Evolutionary conservation across 78 protist species (phyloP).

Genomic region (Polysphondylium violaceum): DNA sequence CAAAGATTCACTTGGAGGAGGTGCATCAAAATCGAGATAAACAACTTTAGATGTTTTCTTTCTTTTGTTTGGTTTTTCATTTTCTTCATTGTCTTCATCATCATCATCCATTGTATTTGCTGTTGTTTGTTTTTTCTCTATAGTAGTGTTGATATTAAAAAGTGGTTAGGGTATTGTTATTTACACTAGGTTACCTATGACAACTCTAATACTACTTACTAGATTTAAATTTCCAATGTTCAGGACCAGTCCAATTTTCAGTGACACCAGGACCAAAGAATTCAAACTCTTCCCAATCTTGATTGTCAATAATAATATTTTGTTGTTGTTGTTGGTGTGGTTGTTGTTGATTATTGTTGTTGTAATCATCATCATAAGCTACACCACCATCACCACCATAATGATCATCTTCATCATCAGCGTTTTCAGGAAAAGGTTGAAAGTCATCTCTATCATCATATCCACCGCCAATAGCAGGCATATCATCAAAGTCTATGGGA

Average conservation of each 20-base stretch:
- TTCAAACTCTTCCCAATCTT: slow-evolving; percentile 47
- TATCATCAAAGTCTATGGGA: no score
- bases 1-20: slow-evolving; percentile 45
- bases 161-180: neutral
- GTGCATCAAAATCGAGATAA: slow-evolving; percentile 64
- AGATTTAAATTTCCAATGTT: slow-evolving; percentile 84
- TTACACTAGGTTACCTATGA: neutral
- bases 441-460: no score
- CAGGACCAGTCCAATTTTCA: slow-evolving; percentile 88
- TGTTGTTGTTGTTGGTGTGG: slow-evolving; percentile 12
- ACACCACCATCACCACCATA: slow-evolving; percentile 6
- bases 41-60: neutral
- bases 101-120: neutral
- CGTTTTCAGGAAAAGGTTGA: no score
- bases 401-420: slow-evolving; percentile 11
- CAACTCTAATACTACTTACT: neutral
- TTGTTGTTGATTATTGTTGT: neutral
- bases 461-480: no score
- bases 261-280: slow-evolving; percentile 26
- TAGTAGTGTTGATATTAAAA: neutral
- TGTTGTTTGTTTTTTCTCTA: slow-evolving; percentile 2
- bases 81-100: neutral
- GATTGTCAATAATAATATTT: neutral
- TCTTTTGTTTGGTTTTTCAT: slow-evolving; percentile 1
- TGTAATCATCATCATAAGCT: slow-evolving; percentile 9